A percentile compares a stretch with the other conserved stretches of the same genome.
Conservation (phyloP, 2,329 filamentous ascomycete species). For the Fusarium tricinctum region DNA sequence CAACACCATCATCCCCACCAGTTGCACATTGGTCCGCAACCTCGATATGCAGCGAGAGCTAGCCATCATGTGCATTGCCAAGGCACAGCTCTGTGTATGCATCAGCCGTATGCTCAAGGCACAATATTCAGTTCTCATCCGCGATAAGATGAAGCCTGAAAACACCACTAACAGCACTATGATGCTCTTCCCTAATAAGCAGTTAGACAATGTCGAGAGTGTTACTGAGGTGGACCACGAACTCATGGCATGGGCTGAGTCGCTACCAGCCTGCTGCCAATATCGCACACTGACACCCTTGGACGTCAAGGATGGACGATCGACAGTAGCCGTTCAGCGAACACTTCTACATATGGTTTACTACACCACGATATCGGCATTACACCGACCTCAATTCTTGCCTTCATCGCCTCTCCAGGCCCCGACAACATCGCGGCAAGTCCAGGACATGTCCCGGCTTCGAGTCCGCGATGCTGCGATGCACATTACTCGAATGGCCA, state of each 20-base stretch:
- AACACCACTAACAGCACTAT: conserved; percentile 82
- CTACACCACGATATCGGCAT: conserved; percentile 88
- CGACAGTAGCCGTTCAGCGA: conserved; percentile 77
- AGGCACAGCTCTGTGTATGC: conserved; percentile 88
- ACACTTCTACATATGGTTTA: conserved; percentile 95
- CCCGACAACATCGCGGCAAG: conserved; percentile 71
- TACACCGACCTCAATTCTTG: conserved; percentile 92
- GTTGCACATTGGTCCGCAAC: conserved; percentile 80
- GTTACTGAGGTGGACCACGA: conserved; percentile 85
- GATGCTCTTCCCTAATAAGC: conserved; percentile 93
- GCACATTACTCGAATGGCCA: conserved; percentile 87
- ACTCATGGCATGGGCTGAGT: conserved; percentile 81
- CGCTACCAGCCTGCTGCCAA: conserved; percentile 78
- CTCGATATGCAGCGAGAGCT: conserved; percentile 80
- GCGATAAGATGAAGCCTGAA: conserved; percentile 83
- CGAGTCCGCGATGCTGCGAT: conserved; percentile 87
- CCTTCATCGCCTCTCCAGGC: conserved; percentile 74
- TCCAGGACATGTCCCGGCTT: conserved; percentile 85
- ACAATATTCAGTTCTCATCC: conserved; percentile 92
- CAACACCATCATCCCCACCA: conserved; percentile 75
- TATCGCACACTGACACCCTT: conserved; percentile 70
- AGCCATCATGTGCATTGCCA: conserved; percentile 90
- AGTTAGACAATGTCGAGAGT: conserved; percentile 83
- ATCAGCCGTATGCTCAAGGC: conserved; percentile 91
- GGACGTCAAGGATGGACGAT: conserved; percentile 71